phyloP scores from a whole-genome alignment of 352 stramenopile genomes.

The Thalassiosira livingstoniorum region DNA sequence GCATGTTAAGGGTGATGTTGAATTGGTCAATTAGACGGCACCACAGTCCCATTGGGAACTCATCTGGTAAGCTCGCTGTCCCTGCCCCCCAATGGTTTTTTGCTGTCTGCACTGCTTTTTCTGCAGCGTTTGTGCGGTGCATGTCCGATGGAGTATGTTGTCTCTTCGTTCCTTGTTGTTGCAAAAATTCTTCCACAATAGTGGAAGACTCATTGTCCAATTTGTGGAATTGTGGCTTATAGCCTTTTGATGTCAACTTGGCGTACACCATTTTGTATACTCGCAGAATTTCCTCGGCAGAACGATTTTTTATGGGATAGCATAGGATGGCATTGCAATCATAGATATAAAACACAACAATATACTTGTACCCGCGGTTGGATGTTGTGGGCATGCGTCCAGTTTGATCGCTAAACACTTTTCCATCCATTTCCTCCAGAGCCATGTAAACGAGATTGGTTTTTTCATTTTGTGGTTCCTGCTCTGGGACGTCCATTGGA shows the following conservation, averaged over 20 bases:
- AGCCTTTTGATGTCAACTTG: background rate
- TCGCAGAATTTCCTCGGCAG: background rate
- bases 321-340: constrained; percentile 15
- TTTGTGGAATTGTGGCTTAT: constrained; percentile 17
- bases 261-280: constrained; percentile 4
- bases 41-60: constrained; percentile 1
- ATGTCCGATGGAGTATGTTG: constrained; percentile 43
- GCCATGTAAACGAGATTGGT: background rate
- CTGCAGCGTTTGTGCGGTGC: constrained; percentile 53
- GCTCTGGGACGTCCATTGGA: background rate
- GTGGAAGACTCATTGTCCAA: constrained; percentile 50
- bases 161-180: background rate
- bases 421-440: background rate
- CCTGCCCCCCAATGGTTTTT: constrained; percentile 57
- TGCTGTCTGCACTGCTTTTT: constrained; percentile 60
- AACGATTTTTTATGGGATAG: constrained; percentile 16
- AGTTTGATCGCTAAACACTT: constrained; percentile 22
- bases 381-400: background rate
- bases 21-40: background rate
- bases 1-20: constrained; percentile 15
- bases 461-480: background rate
- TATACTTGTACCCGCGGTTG: background rate
- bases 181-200: constrained; percentile 38
- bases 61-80: background rate
- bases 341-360: background rate